Percentiles rank a stretch among this genome's conserved stretches.
Conservation (phyloP, 805 yeast genomes). For the Saccharomycopsis sp. region DNA sequence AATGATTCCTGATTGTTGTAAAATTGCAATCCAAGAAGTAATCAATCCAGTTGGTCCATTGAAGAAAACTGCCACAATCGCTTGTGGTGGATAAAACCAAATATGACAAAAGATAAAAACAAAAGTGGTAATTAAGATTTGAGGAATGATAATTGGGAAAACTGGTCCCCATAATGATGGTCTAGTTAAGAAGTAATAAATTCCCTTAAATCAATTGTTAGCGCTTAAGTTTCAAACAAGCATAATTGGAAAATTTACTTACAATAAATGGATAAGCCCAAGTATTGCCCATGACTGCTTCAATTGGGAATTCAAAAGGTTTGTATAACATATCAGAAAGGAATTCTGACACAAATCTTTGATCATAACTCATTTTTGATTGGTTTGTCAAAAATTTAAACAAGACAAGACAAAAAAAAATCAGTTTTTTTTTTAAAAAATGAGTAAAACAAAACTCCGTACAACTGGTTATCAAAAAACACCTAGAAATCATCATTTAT, state of each 20-base stretch:
- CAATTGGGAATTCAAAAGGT: slow-evolving; percentile 16
- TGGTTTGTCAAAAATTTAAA: too few relatives aligned
- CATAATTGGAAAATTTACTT: neutral
- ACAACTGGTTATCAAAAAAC: too few relatives aligned
- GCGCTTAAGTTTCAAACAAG: neutral
- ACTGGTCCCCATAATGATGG: slow-evolving; percentile 16
- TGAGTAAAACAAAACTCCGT: too few relatives aligned
- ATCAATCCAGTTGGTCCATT: slow-evolving; percentile 20
- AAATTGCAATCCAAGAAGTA: slow-evolving; percentile 19
- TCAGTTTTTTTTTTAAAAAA: too few relatives aligned
- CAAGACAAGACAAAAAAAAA: too few relatives aligned
- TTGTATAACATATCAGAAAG: slow-evolving; percentile 8
- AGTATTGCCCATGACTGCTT: slow-evolving; percentile 5
- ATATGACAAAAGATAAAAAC: slow-evolving; percentile 14
- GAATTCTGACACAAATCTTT: neutral
- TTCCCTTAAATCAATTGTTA: slow-evolving; percentile 14
- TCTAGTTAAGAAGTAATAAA: slow-evolving; percentile 11
- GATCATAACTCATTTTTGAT: slow-evolving; percentile 10
- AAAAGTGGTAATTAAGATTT: slow-evolving; percentile 15
- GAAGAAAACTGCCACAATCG: slow-evolving; percentile 18
- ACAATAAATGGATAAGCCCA: slow-evolving; percentile 18
- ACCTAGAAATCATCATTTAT: too few relatives aligned
- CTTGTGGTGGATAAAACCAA: slow-evolving; percentile 18
- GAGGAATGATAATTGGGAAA: slow-evolving; percentile 17
- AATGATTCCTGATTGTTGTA: slow-evolving; percentile 25